Percentiles rank a stretch among this genome's conserved stretches.
Evolutionary conservation across 805 yeast genomes (phyloP).

Genomic region (Saccharomycopsis javanensis): DNA sequence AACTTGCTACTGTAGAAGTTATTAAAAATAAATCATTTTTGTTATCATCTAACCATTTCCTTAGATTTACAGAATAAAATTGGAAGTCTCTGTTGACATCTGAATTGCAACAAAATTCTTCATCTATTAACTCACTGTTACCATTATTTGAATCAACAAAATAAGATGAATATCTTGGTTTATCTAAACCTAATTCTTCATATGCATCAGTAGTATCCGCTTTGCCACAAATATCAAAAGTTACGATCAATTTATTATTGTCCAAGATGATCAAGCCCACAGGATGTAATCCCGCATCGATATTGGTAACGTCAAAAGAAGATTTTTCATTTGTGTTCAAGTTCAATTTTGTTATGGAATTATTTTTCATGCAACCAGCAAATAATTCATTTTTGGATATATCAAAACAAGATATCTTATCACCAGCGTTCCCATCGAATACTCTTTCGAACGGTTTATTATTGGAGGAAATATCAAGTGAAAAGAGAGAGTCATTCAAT

Average conservation of each 20-base stretch:
- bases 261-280: slow-evolving; percentile 1
- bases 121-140: background rate
- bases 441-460: background rate
- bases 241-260: background rate
- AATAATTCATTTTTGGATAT: background rate
- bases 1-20: slow-evolving; percentile 58
- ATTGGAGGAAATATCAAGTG: background rate
- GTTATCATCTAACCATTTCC: slow-evolving; percentile 5
- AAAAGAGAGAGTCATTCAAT: background rate
- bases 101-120: slow-evolving; percentile 9
- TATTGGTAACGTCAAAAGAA: background rate
- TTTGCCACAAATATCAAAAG: slow-evolving; percentile 10
- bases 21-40: slow-evolving; percentile 26
- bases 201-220: background rate
- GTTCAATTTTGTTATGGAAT: background rate
- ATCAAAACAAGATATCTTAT: background rate
- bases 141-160: background rate
- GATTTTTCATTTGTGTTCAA: background rate
- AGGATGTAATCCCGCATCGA: background rate
- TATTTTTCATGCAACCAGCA: background rate
- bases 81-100: slow-evolving; percentile 8
- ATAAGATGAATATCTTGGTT: slow-evolving; percentile 5
- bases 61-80: background rate
- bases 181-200: background rate
- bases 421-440: background rate